Evolutionary conservation across 441 rosid genomes (phyloP), one percentile per base, ranked within the genome.

Genomic region (Raphanus hybrid): DNA sequence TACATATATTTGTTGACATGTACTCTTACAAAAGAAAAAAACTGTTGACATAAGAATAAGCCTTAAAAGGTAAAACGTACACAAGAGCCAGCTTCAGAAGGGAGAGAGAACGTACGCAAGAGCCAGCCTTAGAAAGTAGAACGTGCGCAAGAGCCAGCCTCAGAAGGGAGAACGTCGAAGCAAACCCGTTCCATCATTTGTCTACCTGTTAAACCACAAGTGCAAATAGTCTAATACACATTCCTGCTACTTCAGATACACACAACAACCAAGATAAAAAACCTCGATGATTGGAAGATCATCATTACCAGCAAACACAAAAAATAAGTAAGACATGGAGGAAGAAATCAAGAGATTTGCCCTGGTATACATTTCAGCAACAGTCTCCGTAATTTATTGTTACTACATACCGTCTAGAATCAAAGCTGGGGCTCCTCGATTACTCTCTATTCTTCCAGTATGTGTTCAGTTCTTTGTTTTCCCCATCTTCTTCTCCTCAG

Each of bases 381-480:
- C 82, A 14, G 20, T 74, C 39, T 78, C 80, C 14, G 34, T 87
- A 20, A 37, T 39, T 29, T 86, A 83, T 54, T 81, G 81, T 70
- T 77, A 76, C 45, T 83, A 69, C 62, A 8, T 83, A 57, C 59
- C 75, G 14, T 55, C 80, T 2, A 80, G 65, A 34, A 60, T 85
- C 35, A 80, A 82, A 18, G 45, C 67, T 66, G 84, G 82, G 65
- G 27, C 9, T 14, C 41, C 37, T n/a, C 35, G 87, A 57, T 79
- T 83, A 26, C n/a, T 83, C 27, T 73, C 81, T 41, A 69, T 85
- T 64, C 80, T 83, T 67, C 89, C 86, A 3, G 29, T 87, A 6
- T 55, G 75, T 77, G 62, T 67, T 72, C 60, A 82, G 69, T 83
- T 86, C 66, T 7, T 76, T 29, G 45, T 64, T 34, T 73, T 78